phyloP scores from a whole-genome alignment of 1,139 yeast species.

The Protomyces pachydermus region DNA sequence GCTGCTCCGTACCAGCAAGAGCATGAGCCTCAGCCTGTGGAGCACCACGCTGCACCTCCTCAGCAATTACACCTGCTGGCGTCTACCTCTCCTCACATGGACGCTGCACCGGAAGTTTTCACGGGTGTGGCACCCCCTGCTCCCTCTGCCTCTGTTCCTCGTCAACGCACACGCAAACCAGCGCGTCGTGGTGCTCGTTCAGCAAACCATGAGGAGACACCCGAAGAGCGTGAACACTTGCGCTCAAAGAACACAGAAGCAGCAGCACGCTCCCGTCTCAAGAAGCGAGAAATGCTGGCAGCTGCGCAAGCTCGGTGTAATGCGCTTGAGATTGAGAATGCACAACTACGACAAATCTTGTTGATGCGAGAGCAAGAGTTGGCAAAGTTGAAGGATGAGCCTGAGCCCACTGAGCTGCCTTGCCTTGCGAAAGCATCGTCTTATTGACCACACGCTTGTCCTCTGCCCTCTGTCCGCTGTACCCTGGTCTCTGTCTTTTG shows the following conservation, averaged over 20 bases:
- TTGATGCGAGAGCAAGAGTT: not conserved
- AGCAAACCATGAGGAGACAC: conserved; percentile 41
- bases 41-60: too few relatives aligned
- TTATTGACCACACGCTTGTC: too few relatives aligned
- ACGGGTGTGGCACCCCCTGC: too few relatives aligned
- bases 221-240: conserved; percentile 48
- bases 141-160: too few relatives aligned
- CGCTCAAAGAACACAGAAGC: conserved; percentile 97
- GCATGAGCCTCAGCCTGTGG: too few relatives aligned
- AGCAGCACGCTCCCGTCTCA: conserved; percentile 90
- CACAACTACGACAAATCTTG: not conserved
- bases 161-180: too few relatives aligned
- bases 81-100: too few relatives aligned
- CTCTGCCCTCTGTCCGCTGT: too few relatives aligned
- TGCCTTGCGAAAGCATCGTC: not conserved
- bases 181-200: not conserved
- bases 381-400: not conserved
- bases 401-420: not conserved
- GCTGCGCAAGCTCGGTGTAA: not conserved
- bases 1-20: too few relatives aligned
- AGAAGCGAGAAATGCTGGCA: conserved; percentile 52
- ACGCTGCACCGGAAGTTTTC: too few relatives aligned
- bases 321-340: conserved; percentile 61
- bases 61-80: too few relatives aligned
- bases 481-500: too few relatives aligned